Base-by-base conservation (phyloP, 2,329 filamentous ascomycete species). In the Aspergillus persii region DNA sequence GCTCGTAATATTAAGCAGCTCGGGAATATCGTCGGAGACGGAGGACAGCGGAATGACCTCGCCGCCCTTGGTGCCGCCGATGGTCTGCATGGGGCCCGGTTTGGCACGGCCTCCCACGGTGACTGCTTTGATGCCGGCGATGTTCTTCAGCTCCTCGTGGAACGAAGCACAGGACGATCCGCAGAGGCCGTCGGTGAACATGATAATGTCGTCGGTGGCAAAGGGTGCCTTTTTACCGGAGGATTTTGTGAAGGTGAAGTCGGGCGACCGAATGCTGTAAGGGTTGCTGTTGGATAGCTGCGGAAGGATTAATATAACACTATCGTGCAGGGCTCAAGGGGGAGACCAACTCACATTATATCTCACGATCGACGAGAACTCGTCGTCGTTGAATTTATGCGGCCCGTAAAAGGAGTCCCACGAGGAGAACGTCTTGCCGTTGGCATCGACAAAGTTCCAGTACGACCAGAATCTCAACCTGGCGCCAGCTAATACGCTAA, bases 31-130 rank as follows among this genome's bases (percentile, higher is more conserved):
- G 26, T 18, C 1, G 9, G 56, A 44, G 11, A 58, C 48, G 3
- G 11, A 15, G 36, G 27, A 18, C 30, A 54, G 9, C 6, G 46
- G 31, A 9, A 12, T 76, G 62, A 58, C 57, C 26, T 58, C 57
- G 31, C 57, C 57, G 39, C 86, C 87, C 65, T 87, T 85, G 58
- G 84, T 81, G 12, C 86, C 87, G n/a, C 86, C 85, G 26, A 87
- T 77, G 5, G 80, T 81, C 74, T 88, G 85, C 75, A 87, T 88
- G 1, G 81, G 79, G 5, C 74, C 75, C 0, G 75, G 65, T 11
- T 76, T 72, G 0, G 86, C 81, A 0, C 84, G 81, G 1, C 87
- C 87, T 9, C 87, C 86, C 12, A 86, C 73, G 2, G 79, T 79
- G 39, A 87, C 77, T 33, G 81, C 81, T 62, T 81, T 81, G 9